Conservation (phyloP, 2,329 filamentous ascomycete species). For the Chalara sp. region DNA sequence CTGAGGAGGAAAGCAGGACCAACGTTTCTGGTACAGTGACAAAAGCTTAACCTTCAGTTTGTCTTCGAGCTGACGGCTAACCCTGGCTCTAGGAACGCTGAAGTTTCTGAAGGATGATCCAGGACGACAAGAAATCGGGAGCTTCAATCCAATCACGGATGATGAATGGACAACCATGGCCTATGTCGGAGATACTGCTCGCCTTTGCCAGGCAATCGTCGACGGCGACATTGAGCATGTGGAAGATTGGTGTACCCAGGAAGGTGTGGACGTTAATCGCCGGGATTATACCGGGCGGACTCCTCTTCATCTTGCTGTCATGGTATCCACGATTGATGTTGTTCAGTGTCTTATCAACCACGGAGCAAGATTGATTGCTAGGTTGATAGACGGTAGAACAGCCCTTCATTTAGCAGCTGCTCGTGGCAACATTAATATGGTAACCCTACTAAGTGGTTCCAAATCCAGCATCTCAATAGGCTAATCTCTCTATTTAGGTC, state of each 20-base stretch:
- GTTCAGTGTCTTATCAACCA: too few species aligned
- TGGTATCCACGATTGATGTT: too few species aligned
- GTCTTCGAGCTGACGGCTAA: too few species aligned
- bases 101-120: slow-evolving; percentile 75
- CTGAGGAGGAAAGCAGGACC: slow-evolving; percentile 65
- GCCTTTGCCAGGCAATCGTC: slow-evolving; percentile 75
- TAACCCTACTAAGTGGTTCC: too few species aligned
- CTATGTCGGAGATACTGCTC: slow-evolving; percentile 72
- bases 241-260: slow-evolving; percentile 60
- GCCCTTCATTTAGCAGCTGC: too few species aligned
- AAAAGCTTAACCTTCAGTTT: too few species aligned
- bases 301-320: slow-evolving; percentile 40
- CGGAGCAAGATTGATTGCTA: too few species aligned
- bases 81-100: slow-evolving; percentile 29
- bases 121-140: slow-evolving; percentile 65
- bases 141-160: slow-evolving; percentile 74
- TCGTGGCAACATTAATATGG: slow-evolving; percentile 34
- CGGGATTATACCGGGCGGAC: slow-evolving; percentile 75
- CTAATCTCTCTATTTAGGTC: slow-evolving; percentile 30
- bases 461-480: too few species aligned
- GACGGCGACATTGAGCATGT: slow-evolving; percentile 66
- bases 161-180: slow-evolving; percentile 90
- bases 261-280: slow-evolving; percentile 62
- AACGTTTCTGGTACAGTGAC: slow-evolving; percentile 61
- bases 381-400: too few species aligned